phyloP scores from a whole-genome alignment of 768 basidiomycete genomes.

The Phanerochaete carnosa region DNA sequence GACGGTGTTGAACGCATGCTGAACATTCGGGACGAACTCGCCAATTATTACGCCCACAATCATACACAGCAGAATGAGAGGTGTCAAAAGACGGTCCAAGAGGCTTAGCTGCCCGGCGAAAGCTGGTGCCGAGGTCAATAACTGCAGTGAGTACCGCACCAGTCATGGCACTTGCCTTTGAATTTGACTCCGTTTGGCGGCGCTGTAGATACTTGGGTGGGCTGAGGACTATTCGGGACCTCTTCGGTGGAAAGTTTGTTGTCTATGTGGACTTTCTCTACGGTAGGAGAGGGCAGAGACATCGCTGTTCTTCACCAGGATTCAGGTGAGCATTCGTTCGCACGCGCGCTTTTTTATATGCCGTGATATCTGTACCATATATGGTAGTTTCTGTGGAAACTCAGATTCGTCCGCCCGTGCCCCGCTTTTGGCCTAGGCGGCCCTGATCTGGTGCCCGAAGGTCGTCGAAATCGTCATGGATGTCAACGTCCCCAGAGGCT shows the following conservation, averaged over 20 bases:
- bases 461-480: neutral
- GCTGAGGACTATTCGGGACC: neutral
- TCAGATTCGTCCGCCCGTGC: neutral
- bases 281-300: neutral
- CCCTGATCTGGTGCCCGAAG: neutral
- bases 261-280: neutral
- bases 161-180: constrained; percentile 2
- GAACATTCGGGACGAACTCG: constrained; percentile 57
- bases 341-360: neutral
- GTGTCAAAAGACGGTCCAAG: constrained; percentile 60
- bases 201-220: neutral
- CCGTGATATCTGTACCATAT: neutral
- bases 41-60: constrained; percentile 75
- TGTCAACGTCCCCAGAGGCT: no score
- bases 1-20: constrained; percentile 57
- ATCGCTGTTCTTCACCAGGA: neutral
- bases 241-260: neutral
- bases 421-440: neutral
- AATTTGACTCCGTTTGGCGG: neutral
- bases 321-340: neutral
- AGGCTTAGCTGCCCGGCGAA: constrained; percentile 31
- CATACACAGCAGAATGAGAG: constrained; percentile 70
- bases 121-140: neutral
- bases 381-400: neutral
- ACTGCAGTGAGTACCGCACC: neutral